Evolutionary conservation across 371 early-diverging fungal species (phyloP).

Genomic region (Gilbertella persicaria): DNA sequence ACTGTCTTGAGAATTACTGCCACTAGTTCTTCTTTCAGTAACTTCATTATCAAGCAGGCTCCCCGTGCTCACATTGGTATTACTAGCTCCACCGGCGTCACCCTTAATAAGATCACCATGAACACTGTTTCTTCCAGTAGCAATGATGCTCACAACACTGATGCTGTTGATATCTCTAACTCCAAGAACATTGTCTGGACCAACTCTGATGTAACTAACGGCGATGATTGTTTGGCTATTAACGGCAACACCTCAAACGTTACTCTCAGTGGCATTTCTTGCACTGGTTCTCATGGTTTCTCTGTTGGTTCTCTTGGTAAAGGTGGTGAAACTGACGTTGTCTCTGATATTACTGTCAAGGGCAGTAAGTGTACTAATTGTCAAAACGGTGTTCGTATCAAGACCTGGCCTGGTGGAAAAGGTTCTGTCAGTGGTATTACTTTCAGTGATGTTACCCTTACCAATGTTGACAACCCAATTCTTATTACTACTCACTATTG

Average conservation of each 20-base stretch:
- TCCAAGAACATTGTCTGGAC: slow-evolving; percentile 25
- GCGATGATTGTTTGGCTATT: slow-evolving; percentile 38
- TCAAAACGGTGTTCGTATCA: too few relatives aligned
- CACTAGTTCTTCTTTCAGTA: slow-evolving; percentile 32
- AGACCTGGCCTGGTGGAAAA: slow-evolving; percentile 38
- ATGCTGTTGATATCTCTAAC: too few relatives aligned
- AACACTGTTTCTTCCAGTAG: slow-evolving; percentile 28
- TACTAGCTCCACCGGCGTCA: slow-evolving; percentile 26
- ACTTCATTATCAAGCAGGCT: slow-evolving; percentile 31
- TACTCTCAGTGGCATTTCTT: slow-evolving; percentile 29
- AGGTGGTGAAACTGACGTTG: slow-evolving; percentile 24
- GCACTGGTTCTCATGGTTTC: too few relatives aligned
- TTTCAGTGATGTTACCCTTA: slow-evolving; percentile 21
- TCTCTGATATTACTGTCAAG: slow-evolving; percentile 28
- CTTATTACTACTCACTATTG: too few relatives aligned
- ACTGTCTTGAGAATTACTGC: slow-evolving; percentile 32
- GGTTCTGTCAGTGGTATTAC: slow-evolving; percentile 28
- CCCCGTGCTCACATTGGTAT: slow-evolving; percentile 36
- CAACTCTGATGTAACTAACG: slow-evolving; percentile 20
- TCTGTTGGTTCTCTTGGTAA: slow-evolving; percentile 38
- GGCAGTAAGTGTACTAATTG: too few relatives aligned
- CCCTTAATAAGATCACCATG: slow-evolving; percentile 27
- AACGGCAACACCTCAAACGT: slow-evolving; percentile 28
- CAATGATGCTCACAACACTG: slow-evolving; percentile 24
- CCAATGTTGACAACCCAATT: slow-evolving; percentile 29